Evolutionary conservation across 2,329 filamentous ascomycete species (phyloP), one percentile per base, ranked within the genome.

Genomic region (Penicillium brevicompactum): DNA sequence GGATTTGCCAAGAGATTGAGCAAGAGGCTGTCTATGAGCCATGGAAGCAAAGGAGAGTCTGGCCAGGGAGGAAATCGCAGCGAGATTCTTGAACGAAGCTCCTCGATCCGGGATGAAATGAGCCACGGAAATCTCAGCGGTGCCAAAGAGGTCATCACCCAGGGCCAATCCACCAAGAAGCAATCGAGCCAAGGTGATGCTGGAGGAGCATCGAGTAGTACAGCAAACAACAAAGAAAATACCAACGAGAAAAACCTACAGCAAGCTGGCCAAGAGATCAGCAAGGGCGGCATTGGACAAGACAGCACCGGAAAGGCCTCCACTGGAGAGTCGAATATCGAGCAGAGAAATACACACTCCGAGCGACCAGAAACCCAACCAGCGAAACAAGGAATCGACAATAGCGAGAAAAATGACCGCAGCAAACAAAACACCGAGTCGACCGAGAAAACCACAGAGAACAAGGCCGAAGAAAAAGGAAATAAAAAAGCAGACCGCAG

Each of bases 1-100:
- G 60, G 61, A 7, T 53, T 64, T 37, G 55, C 57, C 4, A 61
- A 53, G 49, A 59, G 49, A 45, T 40, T 64, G 16, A 58, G 62
- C 60, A 58, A 58, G 41, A 59, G 48, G 46, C 32, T 64, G 11
- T 64, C 61, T 9, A 8, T 54, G 5, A 14, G 44, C 22, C 42
- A 45, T 13, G 34, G 49, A 32, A 52, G 46, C 49, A 57, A 54
- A 44, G 55, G 53, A n/a, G 53, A 40, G 4, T 24, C 53, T 21
- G 47, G 41, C 14, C 30, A 57, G 27, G 47, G 34, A 46, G 27
- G 27, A 30, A 51, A 24, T 34, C 13, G 13, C 43, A 50, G 44
- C 46, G 48, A 49, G 41, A 47, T 8, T 49, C 48, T 34, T 40
- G 49, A 42, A 42, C 58, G 38, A 43, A 57, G 45, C 43, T 34